Percentiles rank a stretch among this genome's conserved stretches.
Evolutionary conservation across 257 asterid genomes (phyloP).

Genomic region (Salvia miltiorrhiza): DNA sequence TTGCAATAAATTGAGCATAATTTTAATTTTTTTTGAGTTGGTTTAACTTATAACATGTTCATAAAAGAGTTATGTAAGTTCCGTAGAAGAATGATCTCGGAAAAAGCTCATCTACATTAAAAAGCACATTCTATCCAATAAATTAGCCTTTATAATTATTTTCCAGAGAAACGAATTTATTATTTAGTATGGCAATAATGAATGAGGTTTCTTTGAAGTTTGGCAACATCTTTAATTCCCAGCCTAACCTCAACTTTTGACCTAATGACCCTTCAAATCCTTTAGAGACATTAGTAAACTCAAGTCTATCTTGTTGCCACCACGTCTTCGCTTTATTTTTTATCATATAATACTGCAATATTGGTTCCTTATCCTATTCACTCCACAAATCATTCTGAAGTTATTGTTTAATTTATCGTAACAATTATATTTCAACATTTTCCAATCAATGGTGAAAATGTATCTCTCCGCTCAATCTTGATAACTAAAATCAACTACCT

Average conservation of each 20-base stretch:
- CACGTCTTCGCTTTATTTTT: conserved; percentile 15
- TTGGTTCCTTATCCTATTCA: conserved; percentile 8
- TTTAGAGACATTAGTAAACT: conserved; percentile 30
- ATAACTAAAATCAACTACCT: neutral
- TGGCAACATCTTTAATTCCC: conserved; percentile 20
- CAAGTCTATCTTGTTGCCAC: conserved; percentile 16
- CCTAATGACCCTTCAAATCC: conserved; percentile 39
- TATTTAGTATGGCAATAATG: neutral
- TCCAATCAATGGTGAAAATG: neutral
- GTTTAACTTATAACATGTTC: neutral
- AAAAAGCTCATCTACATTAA: neutral
- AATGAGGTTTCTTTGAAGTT: conserved; percentile 9
- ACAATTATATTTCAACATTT: neutral
- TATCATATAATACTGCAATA: conserved; percentile 1
- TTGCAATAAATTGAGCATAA: neutral
- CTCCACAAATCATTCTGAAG: neutral
- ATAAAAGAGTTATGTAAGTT: neutral
- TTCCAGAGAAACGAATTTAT: neutral
- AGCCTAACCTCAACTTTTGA: conserved; percentile 31
- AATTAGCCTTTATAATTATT: neutral
- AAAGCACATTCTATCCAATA: conserved; percentile 32
- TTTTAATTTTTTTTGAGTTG: neutral
- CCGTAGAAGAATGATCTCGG: neutral
- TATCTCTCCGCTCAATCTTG: neutral
- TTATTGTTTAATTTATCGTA: neutral